Conservation (phyloP, 2,329 filamentous ascomycete genomes). For the Aureobasidium sp. region DNA sequence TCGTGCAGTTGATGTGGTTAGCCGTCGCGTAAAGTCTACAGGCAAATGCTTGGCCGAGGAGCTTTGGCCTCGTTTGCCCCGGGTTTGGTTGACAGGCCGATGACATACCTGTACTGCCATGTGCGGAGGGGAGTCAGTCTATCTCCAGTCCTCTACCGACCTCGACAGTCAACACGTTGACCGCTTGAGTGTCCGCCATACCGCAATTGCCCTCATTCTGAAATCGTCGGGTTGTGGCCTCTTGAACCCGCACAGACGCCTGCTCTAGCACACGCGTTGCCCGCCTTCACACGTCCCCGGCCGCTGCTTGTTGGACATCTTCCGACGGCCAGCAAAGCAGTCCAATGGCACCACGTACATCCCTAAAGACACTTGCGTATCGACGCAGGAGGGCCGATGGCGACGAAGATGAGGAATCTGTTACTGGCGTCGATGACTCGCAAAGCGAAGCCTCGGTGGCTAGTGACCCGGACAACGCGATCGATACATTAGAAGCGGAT, state of each 20-base stretch:
- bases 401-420: conserved; percentile 56
- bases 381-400: conserved; percentile 63
- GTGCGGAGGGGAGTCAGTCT: neutral
- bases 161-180: neutral
- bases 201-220: neutral
- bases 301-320: neutral
- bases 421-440: conserved; percentile 54
- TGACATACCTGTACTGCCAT: neutral
- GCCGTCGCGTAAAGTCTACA: neutral
- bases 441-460: conserved; percentile 54
- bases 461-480: conserved; percentile 52
- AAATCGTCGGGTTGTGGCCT: neutral
- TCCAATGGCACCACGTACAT: conserved; percentile 43
- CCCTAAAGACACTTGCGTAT: conserved; percentile 58
- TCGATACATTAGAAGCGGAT: conserved; percentile 9
- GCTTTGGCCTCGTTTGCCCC: neutral
- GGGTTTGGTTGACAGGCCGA: neutral
- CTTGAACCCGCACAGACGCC: neutral
- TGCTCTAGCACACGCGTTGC: neutral
- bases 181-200: neutral
- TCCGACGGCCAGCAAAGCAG: neutral
- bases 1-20: neutral
- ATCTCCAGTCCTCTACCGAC: neutral
- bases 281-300: neutral
- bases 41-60: conserved; percentile 3